A percentile compares a stretch with the other conserved stretches of the same genome.
These are phyloP conservation scores for Myrmaecium sp. DNA, from an alignment of 2,329 filamentous ascomycete species.

Conservation along the genomic window DNA sequence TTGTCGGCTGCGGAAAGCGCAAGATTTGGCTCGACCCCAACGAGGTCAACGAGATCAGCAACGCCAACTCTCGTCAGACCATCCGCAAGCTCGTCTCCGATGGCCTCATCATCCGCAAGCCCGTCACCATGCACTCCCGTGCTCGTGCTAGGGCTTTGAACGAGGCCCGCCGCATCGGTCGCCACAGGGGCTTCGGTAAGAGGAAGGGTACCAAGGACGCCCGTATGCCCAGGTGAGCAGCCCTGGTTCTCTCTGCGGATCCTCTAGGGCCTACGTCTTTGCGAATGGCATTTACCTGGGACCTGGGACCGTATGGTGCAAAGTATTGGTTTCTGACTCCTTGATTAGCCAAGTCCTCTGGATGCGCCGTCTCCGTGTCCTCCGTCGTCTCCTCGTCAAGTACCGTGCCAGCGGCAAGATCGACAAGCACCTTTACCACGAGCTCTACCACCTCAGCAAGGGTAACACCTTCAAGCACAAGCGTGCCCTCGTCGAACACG, in stretches of 20 bases:
- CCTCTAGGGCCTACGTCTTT: no score
- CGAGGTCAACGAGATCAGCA: conserved; percentile 98
- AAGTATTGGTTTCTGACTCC: no score
- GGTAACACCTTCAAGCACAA: conserved; percentile 99
- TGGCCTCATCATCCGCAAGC: conserved; percentile 99
- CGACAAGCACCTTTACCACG: conserved; percentile 99
- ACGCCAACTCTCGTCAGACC: conserved; percentile 99
- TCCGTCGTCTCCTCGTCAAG: conserved; percentile 97
- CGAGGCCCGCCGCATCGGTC: conserved; percentile 82
- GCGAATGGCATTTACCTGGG: no score
- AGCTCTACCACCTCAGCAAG: conserved; percentile 99
- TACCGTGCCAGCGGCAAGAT: conserved; percentile 99
- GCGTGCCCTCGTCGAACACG: conserved; percentile 98
- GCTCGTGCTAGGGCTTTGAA: conserved; percentile 89
- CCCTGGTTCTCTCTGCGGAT: conserved; percentile 5
- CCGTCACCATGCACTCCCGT: conserved; percentile 99
- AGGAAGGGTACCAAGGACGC: conserved; percentile 99
- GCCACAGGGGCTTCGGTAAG: conserved; percentile 99
- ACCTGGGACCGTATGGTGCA: no score
- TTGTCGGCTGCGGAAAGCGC: conserved; percentile 97
- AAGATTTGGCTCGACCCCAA: conserved; percentile 99
- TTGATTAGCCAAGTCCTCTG: conserved; percentile 92
- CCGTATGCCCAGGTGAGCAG: conserved; percentile 86
- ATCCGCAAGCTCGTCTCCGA: conserved; percentile 99
- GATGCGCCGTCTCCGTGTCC: conserved; percentile 99